Percentiles rank a stretch among this genome's conserved stretches.
These are phyloP conservation scores for Termitomyces sp. DNA, from an alignment of 768 basidiomycete species.

Conservation along the genomic window DNA sequence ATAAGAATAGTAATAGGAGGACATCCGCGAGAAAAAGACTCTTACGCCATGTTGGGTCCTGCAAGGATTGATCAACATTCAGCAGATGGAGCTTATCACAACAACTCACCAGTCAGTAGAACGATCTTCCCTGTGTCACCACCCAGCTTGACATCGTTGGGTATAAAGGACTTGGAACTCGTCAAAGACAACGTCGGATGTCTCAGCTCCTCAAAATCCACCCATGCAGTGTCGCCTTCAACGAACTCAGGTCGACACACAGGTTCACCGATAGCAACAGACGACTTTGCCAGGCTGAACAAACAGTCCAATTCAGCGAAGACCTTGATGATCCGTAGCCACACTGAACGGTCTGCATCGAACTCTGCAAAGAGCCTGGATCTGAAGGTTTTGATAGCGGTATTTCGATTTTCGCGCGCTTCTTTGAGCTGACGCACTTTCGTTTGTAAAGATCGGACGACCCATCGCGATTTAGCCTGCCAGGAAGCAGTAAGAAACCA, in stretches of 20 bases:
- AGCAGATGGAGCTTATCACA: neutral
- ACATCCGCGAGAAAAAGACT: conserved; percentile 3
- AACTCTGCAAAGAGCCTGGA: conserved; percentile 75
- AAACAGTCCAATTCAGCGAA: conserved; percentile 97
- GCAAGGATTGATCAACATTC: neutral
- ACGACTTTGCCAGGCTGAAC: conserved; percentile 86
- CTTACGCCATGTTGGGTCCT: conserved; percentile 90
- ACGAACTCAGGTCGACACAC: conserved; percentile 89
- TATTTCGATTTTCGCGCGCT: conserved; percentile 81
- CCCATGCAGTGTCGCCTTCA: conserved; percentile 69
- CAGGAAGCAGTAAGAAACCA: neutral
- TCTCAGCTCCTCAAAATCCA: conserved; percentile 86
- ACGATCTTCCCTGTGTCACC: conserved; percentile 70
- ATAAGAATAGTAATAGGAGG: neutral
- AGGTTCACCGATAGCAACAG: conserved; percentile 86
- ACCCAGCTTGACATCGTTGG: conserved; percentile 88
- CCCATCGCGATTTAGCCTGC: conserved; percentile 72
- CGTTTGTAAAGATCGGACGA: conserved; percentile 64
- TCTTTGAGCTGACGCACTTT: conserved; percentile 86
- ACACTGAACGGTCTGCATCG: conserved; percentile 71
- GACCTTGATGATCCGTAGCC: conserved; percentile 80
- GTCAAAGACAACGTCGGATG: conserved; percentile 80
- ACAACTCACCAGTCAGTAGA: conserved; percentile 73
- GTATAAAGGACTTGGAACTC: conserved; percentile 73
- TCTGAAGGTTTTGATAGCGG: conserved; percentile 80